Evolutionary conservation across 257 asterid species (phyloP).

Genomic region (Anisodus tanguticus): DNA sequence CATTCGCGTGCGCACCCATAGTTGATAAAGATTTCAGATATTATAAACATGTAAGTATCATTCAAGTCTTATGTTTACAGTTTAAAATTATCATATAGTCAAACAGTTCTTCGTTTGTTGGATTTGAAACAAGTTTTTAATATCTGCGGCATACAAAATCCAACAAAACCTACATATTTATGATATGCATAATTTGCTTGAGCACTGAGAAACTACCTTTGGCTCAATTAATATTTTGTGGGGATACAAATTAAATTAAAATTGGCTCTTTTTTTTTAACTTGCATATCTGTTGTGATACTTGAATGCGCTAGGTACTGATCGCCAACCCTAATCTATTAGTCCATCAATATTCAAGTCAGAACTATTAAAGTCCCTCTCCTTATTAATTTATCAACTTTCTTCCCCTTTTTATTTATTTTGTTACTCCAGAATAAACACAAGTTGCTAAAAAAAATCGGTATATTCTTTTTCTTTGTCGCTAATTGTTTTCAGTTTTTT

Average conservation of each 20-base stretch:
- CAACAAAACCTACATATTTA: too few species aligned
- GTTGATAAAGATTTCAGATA: too few species aligned
- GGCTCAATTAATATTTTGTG: not conserved
- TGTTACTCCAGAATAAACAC: not conserved
- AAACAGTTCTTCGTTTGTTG: too few species aligned
- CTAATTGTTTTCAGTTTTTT: not conserved
- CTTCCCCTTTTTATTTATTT: not conserved
- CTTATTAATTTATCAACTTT: not conserved
- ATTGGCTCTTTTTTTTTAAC: not conserved
- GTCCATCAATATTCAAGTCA: constrained; percentile 19
- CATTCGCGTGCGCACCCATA: too few species aligned
- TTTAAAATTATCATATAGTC: too few species aligned
- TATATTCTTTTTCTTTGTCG: not conserved
- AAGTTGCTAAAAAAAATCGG: not conserved
- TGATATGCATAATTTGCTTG: not conserved
- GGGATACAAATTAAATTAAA: not conserved
- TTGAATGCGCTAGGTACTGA: constrained; percentile 18
- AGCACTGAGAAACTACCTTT: not conserved
- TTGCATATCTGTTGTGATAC: not conserved
- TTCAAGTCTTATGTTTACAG: too few species aligned
- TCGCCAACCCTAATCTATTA: constrained; percentile 26
- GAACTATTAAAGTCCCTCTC: not conserved
- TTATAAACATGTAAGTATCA: too few species aligned
- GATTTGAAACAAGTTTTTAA: too few species aligned
- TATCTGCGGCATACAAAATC: too few species aligned